Conservation (phyloP, 2,329 filamentous ascomycete species). For the Fusarium ambrosium region DNA sequence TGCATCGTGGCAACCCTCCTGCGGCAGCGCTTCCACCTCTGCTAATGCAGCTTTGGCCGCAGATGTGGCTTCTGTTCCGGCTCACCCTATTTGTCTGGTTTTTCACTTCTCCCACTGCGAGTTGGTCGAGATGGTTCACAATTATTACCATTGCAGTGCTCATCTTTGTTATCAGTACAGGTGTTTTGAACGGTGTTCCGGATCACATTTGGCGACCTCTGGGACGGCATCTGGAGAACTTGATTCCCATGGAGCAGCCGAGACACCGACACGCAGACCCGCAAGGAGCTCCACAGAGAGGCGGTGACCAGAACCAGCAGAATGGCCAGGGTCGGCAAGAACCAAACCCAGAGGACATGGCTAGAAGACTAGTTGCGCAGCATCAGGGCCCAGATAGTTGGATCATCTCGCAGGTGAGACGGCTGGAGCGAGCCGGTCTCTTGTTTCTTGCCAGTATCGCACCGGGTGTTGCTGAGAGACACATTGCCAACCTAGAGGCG, state of each 20-base stretch:
- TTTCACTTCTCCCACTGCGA: constrained; percentile 70
- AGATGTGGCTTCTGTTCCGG: constrained; percentile 72
- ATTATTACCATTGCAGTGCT: constrained; percentile 66
- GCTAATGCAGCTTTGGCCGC: constrained; percentile 64
- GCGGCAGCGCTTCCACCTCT: constrained; percentile 51
- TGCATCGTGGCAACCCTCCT: constrained; percentile 58
- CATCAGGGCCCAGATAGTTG: constrained; percentile 50
- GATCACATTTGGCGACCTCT: constrained; percentile 70
- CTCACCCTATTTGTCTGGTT: constrained; percentile 74
- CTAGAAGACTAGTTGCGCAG: constrained; percentile 66
- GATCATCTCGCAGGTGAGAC: constrained; percentile 59
- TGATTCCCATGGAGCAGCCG: constrained; percentile 67
- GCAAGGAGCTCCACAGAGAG: constrained; percentile 38
- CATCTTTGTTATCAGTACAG: constrained; percentile 72
- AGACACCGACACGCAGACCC: constrained; percentile 15
- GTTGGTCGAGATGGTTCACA: constrained; percentile 71
- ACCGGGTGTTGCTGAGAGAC: constrained; percentile 74
- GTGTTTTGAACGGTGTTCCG: constrained; percentile 67
- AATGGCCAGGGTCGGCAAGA: constrained; percentile 46
- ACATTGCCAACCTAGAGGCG: constrained; percentile 71
- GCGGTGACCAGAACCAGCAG: constrained; percentile 27
- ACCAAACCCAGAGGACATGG: constrained; percentile 64
- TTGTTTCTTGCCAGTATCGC: constrained; percentile 76
- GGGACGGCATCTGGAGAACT: constrained; percentile 69
- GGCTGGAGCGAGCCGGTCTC: constrained; percentile 71